A percentile compares a stretch with the other conserved stretches of the same genome.
Conservation (phyloP, 1,284 basidiomycete genomes). For the Ustilago crameri region DNA sequence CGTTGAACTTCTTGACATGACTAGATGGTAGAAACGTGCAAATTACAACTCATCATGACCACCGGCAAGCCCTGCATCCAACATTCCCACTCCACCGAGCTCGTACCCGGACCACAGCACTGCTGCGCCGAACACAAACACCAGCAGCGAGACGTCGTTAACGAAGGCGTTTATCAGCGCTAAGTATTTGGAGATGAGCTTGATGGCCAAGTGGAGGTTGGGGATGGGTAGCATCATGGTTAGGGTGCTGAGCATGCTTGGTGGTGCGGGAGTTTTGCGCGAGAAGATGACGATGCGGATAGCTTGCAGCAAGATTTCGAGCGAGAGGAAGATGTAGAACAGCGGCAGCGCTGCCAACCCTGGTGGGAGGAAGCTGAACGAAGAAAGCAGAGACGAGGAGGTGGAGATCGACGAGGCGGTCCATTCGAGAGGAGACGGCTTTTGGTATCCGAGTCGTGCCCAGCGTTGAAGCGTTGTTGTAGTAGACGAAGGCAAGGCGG, state of each 20-base stretch:
- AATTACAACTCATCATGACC: conserved; percentile 35
- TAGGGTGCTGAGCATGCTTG: conserved; percentile 32
- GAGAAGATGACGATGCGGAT: conserved; percentile 48
- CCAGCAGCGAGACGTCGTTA: conserved; percentile 52
- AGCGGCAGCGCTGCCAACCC: conserved; percentile 41
- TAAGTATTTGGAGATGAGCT: conserved; percentile 30
- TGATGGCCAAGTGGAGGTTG: conserved; percentile 28
- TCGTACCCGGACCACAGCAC: conserved; percentile 40
- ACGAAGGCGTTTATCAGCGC: conserved; percentile 43
- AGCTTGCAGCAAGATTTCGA: conserved; percentile 60
- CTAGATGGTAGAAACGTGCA: not conserved
- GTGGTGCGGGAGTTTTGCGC: conserved; percentile 34
- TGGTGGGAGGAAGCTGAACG: conserved; percentile 1
- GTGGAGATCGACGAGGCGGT: not conserved
- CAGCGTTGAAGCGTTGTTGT: conserved; percentile 43
- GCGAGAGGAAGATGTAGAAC: conserved; percentile 64
- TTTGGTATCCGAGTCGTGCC: conserved; percentile 57
- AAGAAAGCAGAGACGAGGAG: conserved; percentile 1
- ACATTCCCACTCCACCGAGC: conserved; percentile 32
- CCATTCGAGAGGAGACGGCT: conserved; percentile 30
- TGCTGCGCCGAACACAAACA: conserved; percentile 51
- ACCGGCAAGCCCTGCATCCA: conserved; percentile 11
- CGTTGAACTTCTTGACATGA: not conserved
- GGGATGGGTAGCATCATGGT: conserved; percentile 40
- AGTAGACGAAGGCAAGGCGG: not conserved